Percentiles rank a stretch among this genome's conserved stretches.
Conservation (phyloP, 345 rosid species). For the Populus tremula region DNA sequence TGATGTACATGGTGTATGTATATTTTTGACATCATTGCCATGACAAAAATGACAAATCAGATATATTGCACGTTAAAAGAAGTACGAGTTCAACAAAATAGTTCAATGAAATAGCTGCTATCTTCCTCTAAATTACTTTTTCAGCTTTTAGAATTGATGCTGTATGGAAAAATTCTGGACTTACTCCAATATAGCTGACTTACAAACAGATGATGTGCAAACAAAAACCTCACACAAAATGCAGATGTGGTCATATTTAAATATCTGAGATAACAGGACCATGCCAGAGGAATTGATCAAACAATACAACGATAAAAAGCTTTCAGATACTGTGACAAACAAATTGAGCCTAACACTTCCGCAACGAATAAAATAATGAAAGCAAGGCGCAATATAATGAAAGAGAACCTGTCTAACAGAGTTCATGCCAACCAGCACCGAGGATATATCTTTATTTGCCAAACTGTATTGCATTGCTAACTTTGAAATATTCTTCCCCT, state of each 20-base stretch:
- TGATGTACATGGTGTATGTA: not conserved
- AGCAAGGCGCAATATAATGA: not conserved
- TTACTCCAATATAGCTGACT: not conserved
- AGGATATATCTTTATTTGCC: slow-evolving; percentile 64
- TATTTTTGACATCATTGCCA: not conserved
- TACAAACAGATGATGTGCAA: not conserved
- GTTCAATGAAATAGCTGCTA: not conserved
- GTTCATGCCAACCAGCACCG: slow-evolving; percentile 86
- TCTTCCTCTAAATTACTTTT: not conserved
- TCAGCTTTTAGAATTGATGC: not conserved
- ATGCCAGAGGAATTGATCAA: not conserved
- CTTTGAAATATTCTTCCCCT: slow-evolving; percentile 79
- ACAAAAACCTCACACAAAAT: no score
- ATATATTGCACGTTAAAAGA: not conserved
- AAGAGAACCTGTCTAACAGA: slow-evolving; percentile 62
- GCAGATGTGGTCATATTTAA: not conserved
- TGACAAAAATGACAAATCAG: not conserved
- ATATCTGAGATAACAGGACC: not conserved
- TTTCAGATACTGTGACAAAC: not conserved
- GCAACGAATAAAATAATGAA: slow-evolving; percentile 1
- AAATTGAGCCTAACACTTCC: not conserved
- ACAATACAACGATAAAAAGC: not conserved
- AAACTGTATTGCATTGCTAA: slow-evolving; percentile 81
- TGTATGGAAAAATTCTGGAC: no score
- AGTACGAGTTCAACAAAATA: not conserved